Evolutionary conservation across 208 protist genomes (phyloP).

Genomic region (Porcisia hertigi): DNA sequence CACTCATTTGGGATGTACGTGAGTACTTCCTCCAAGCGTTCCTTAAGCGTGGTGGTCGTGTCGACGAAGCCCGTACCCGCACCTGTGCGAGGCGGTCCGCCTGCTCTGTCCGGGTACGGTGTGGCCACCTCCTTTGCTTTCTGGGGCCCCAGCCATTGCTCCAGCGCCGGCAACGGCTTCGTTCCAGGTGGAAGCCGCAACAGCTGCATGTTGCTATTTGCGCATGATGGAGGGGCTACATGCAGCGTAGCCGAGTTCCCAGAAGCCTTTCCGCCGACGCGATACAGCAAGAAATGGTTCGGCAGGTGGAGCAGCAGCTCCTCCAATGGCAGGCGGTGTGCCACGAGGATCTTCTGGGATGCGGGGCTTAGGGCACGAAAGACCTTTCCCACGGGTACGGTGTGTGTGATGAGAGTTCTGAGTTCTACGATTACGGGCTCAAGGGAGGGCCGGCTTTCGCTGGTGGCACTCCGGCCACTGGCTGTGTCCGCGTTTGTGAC

Average conservation of each 20-base stretch:
- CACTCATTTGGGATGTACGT: constrained; percentile 74
- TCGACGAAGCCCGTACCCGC: constrained; percentile 17
- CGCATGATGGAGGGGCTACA: background rate
- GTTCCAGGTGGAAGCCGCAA: constrained; percentile 7
- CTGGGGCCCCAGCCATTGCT: constrained; percentile 10
- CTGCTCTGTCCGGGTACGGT: background rate
- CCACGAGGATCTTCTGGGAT: constrained; percentile 34
- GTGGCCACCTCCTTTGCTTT: background rate
- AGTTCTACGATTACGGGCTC: constrained; percentile 25
- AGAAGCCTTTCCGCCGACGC: background rate
- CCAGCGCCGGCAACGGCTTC: constrained; percentile 22
- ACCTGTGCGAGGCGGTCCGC: background rate
- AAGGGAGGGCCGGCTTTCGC: constrained; percentile 9
- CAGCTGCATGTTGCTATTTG: background rate
- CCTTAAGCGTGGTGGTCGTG: constrained; percentile 3
- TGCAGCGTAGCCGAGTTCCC: constrained; percentile 2
- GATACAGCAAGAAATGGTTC: constrained; percentile 46
- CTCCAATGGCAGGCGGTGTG: constrained; percentile 55
- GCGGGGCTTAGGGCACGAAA: constrained; percentile 44
- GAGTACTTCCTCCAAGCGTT: constrained; percentile 48
- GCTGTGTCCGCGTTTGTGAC: background rate
- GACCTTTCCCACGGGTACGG: constrained; percentile 43
- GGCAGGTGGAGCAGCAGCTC: constrained; percentile 60
- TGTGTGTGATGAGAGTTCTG: constrained; percentile 19
- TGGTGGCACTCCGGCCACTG: background rate